A percentile compares a stretch with the other conserved stretches of the same genome.
These are phyloP conservation scores for Clonostachys byssicola DNA, from an alignment of 2,329 filamentous ascomycete genomes.

Conservation along the genomic window DNA sequence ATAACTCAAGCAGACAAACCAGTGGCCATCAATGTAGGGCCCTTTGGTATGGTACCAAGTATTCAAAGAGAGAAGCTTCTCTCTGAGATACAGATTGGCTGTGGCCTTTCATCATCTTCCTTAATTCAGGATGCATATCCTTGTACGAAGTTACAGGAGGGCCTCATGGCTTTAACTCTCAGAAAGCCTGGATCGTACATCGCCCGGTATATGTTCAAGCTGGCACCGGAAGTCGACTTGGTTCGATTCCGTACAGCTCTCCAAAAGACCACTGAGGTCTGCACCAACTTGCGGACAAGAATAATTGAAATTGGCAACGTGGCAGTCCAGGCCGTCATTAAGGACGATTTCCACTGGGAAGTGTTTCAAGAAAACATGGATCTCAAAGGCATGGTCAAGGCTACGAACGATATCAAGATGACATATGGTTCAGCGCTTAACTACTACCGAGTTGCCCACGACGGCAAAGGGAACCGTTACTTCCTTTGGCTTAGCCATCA, in stretches of 20 bases:
- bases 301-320: slow-evolving; percentile 2
- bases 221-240: slow-evolving; percentile 5
- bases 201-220: slow-evolving; percentile 5
- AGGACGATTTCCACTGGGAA: slow-evolving; percentile 1
- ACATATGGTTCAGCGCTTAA: slow-evolving; percentile 1
- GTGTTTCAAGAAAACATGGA: not conserved
- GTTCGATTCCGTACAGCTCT: slow-evolving; percentile 7
- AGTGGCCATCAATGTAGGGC: no score
- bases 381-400: not conserved
- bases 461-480: slow-evolving; percentile 1
- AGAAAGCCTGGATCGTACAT: slow-evolving; percentile 17
- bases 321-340: slow-evolving; percentile 1
- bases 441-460: slow-evolving; percentile 6
- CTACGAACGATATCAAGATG: not conserved
- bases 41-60: no score
- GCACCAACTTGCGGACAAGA: slow-evolving; percentile 5
- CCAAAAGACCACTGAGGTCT: slow-evolving; percentile 6
- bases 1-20: not conserved
- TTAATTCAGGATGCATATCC: slow-evolving; percentile 41
- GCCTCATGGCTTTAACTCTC: slow-evolving; percentile 39
- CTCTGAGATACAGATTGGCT: not conserved
- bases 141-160: slow-evolving; percentile 42
- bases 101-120: not conserved
- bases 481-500: slow-evolving; percentile 2
- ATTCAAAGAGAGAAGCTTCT: not conserved